Evolutionary conservation across 768 basidiomycete genomes (phyloP), one percentile per base, ranked within the genome.

Genomic region (Auricularia heimuer): DNA sequence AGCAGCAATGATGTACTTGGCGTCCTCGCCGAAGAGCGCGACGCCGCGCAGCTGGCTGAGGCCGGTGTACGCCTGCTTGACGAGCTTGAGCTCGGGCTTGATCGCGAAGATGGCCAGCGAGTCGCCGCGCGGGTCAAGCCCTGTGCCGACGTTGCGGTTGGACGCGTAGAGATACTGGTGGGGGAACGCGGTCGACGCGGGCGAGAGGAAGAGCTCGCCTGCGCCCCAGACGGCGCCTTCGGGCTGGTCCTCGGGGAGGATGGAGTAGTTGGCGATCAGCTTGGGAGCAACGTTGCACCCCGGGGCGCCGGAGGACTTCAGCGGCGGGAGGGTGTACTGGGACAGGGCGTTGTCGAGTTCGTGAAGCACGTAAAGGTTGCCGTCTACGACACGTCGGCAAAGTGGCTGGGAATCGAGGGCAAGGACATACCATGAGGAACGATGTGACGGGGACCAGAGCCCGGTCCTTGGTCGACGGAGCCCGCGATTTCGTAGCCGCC

Each of bases 401-500:
- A 12, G 60, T 54, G 62, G n/a, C 34, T 42, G 35, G 21, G 18
- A n/a, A 3, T 51, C 24, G 12, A 61, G 33, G 29, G 29, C 29
- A 29, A 18, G 18, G 7, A 34, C 83, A n/a, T 63, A 90, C 90
- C 81, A 67, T 88, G 73, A 68, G 84, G 77, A 14, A 80, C 85
- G 63, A 86, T 78, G 70, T 93, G 90, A 39, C 90, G 78, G 7
- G 90, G 90, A 1, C 90, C 90, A 42, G 83, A 77, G 0, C 90
- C 90, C 2, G 70, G 78, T 72, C 79, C 77, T 70, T 64, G 79
- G 35, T 76, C 69, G 54, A 91, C 72, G 39, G 77, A 76, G 4
- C 81, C 84, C 21, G 71, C 71, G 61, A 83, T 70, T 21, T 74
- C 71, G 83, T 90, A 87, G 35, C 70, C 72, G 2, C 58, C 58